Evolutionary conservation across 2,329 filamentous ascomycete genomes (phyloP).

Genomic region (Elsinoe australis): DNA sequence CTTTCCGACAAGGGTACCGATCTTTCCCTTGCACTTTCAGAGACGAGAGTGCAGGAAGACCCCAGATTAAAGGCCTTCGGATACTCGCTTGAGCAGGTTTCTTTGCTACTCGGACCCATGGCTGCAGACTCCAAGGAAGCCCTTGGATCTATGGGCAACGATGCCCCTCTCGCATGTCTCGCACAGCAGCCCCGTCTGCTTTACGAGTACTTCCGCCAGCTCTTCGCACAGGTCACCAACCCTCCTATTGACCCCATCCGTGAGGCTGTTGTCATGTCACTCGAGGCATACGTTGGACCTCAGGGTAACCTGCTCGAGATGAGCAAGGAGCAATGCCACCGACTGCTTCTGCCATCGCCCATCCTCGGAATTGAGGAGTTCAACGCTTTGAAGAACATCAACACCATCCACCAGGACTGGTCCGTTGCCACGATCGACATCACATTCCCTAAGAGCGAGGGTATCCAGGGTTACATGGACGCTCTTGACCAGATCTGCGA

Average conservation of each 20-base stretch:
- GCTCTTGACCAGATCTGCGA: conserved; percentile 85
- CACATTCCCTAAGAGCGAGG: conserved; percentile 81
- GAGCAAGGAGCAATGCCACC: conserved; percentile 79
- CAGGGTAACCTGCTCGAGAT: conserved; percentile 94
- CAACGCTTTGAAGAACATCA: conserved; percentile 75
- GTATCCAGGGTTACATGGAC: conserved; percentile 73
- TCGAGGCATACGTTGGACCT: conserved; percentile 92
- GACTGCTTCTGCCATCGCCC: conserved; percentile 78
- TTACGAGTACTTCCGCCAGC: conserved; percentile 94
- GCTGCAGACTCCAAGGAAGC: conserved; percentile 96
- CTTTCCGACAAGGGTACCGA: conserved; percentile 53
- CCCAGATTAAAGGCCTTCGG: conserved; percentile 78
- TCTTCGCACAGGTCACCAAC: conserved; percentile 97
- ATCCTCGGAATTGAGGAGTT: conserved; percentile 86
- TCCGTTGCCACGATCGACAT: conserved; percentile 85
- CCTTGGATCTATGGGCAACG: conserved; percentile 95
- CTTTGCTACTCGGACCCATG: conserved; percentile 86
- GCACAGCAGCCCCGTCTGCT: conserved; percentile 82
- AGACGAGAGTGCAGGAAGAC: conserved; percentile 70
- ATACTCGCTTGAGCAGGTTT: conserved; percentile 93
- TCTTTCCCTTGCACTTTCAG: conserved; percentile 59
- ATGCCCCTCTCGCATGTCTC: conserved; percentile 84
- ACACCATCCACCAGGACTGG: conserved; percentile 66
- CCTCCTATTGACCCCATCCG: conserved; percentile 94
- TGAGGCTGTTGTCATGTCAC: conserved; percentile 96